Percentiles rank a stretch among this genome's conserved stretches.
phyloP scores from a whole-genome alignment of 1,284 basidiomycete species.

The Gastroboletus turbinatus region DNA sequence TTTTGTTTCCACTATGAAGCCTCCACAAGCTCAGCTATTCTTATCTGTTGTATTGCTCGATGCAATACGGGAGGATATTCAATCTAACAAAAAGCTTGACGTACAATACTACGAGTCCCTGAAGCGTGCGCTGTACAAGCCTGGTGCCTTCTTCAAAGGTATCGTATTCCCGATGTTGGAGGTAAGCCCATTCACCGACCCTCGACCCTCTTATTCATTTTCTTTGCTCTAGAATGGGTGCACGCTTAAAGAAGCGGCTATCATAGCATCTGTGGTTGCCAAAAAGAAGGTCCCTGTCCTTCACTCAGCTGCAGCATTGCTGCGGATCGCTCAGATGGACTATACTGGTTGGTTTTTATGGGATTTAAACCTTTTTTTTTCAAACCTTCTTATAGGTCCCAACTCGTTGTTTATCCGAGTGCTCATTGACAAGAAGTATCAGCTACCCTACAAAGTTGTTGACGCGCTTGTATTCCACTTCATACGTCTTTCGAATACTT shows the following conservation, averaged over 20 bases:
- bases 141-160: conserved; percentile 98
- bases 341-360: conserved; percentile 65
- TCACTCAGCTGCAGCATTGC: conserved; percentile 93
- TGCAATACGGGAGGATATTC: conserved; percentile 89
- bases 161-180: conserved; percentile 95
- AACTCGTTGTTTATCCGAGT: conserved; percentile 98
- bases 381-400: conserved; percentile 57
- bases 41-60: conserved; percentile 91
- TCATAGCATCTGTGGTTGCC: conserved; percentile 89
- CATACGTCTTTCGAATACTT: conserved; percentile 90
- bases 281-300: conserved; percentile 94
- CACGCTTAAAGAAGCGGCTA: conserved; percentile 93
- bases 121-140: conserved; percentile 93
- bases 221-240: conserved; percentile 50
- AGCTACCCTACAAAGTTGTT: conserved; percentile 97
- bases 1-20: conserved; percentile 97
- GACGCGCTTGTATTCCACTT: conserved; percentile 98
- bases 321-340: conserved; percentile 95
- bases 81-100: conserved; percentile 83
- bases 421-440: conserved; percentile 97
- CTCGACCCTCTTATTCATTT: conserved; percentile 1
- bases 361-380: neutral
- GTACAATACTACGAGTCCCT: conserved; percentile 94
- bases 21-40: conserved; percentile 92
- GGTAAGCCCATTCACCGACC: conserved; percentile 45